Conservation (phyloP, 2,329 filamentous ascomycete genomes). For the Eurotiales sp. region DNA sequence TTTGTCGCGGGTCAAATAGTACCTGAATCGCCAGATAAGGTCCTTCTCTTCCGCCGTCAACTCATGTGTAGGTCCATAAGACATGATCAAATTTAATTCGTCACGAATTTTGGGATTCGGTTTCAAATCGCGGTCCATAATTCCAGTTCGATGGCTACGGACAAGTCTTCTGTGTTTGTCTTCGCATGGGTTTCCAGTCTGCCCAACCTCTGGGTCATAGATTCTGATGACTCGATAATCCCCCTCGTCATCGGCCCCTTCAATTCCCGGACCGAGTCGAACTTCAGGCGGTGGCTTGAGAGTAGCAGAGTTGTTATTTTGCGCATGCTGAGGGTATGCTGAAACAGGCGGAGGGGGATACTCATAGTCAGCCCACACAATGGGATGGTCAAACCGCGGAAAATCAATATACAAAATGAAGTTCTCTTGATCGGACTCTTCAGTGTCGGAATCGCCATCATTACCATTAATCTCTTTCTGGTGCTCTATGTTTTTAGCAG, state of each 20-base stretch:
- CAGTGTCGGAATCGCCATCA: conserved; percentile 32
- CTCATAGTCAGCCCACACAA: conserved; percentile 92
- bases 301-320: conserved; percentile 64
- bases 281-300: conserved; percentile 82
- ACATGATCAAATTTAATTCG: conserved; percentile 85
- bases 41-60: conserved; percentile 90
- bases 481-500: conserved; percentile 25
- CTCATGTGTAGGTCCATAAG: conserved; percentile 86
- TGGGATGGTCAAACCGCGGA: conserved; percentile 89
- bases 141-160: conserved; percentile 87
- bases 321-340: conserved; percentile 61
- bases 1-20: conserved; percentile 90
- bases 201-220: conserved; percentile 89
- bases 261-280: conserved; percentile 84
- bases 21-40: conserved; percentile 94
- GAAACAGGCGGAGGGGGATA: conserved; percentile 84
- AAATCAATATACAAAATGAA: conserved; percentile 89
- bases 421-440: conserved; percentile 53
- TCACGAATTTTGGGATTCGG: conserved; percentile 95
- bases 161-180: conserved; percentile 90
- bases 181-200: conserved; percentile 88
- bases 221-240: conserved; percentile 68
- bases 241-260: conserved; percentile 55
- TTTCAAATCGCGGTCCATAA: conserved; percentile 89
- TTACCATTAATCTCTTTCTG: conserved; percentile 39